A percentile compares a stretch with the other conserved stretches of the same genome.
Evolutionary conservation across 495 filamentous ascomycete genomes (phyloP).

Genomic region (Tuber aestivum): DNA sequence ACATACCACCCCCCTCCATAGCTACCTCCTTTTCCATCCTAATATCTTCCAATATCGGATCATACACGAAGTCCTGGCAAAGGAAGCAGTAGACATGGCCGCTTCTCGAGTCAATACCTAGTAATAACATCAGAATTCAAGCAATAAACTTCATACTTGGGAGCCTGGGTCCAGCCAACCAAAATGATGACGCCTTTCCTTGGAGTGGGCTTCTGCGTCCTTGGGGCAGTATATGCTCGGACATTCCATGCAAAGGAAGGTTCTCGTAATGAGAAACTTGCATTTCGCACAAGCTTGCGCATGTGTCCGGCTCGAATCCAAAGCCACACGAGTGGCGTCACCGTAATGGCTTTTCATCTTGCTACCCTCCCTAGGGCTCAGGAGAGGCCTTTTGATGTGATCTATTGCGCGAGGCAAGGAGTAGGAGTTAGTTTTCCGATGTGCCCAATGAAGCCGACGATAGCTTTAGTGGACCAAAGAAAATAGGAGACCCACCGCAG

Average conservation of each 20-base stretch:
- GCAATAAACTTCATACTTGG: background rate
- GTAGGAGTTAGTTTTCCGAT: background rate
- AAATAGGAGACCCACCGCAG: slow-evolving; percentile 20
- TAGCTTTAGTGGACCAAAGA: background rate
- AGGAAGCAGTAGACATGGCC: slow-evolving; percentile 75
- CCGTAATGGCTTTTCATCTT: slow-evolving; percentile 19
- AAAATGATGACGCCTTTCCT: slow-evolving; percentile 57
- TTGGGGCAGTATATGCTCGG: slow-evolving; percentile 54
- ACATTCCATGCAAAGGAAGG: slow-evolving; percentile 68
- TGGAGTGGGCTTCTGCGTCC: slow-evolving; percentile 54
- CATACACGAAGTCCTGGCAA: slow-evolving; percentile 81
- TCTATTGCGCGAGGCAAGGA: slow-evolving; percentile 14
- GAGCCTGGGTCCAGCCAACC: slow-evolving; percentile 48
- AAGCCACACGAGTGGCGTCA: slow-evolving; percentile 35
- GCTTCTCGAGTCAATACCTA: slow-evolving; percentile 75
- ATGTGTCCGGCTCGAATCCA: slow-evolving; percentile 29
- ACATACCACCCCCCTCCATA: slow-evolving; percentile 45
- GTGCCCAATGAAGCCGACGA: background rate
- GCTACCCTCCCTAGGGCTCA: background rate
- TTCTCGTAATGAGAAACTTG: slow-evolving; percentile 50
- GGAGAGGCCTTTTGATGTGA: slow-evolving; percentile 28
- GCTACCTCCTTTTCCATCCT: slow-evolving; percentile 48
- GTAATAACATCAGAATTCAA: slow-evolving; percentile 21
- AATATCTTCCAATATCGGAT: slow-evolving; percentile 71
- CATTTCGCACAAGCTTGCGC: slow-evolving; percentile 35